phyloP scores from a whole-genome alignment of 306 rosid genomes.

The Neltuma alba region DNA sequence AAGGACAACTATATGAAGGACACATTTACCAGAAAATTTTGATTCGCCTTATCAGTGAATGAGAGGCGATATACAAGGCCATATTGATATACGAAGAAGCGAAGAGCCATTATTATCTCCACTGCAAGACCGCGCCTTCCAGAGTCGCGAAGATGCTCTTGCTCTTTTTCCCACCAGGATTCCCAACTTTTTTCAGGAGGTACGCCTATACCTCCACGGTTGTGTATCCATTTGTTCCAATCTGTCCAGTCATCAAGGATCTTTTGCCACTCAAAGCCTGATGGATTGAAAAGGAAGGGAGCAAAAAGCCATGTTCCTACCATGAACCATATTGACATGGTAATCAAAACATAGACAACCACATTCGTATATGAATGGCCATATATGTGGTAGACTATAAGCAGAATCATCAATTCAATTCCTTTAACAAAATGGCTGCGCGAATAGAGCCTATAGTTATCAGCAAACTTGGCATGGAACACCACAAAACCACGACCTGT shows the following conservation, averaged over 20 bases:
- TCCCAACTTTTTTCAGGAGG: constrained; percentile 88
- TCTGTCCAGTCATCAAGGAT: constrained; percentile 95
- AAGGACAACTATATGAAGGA: constrained; percentile 15
- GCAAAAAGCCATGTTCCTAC: constrained; percentile 98
- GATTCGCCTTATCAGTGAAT: constrained; percentile 49
- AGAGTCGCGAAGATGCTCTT: constrained; percentile 71
- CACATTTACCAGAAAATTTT: constrained; percentile 66
- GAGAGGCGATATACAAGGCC: constrained; percentile 92
- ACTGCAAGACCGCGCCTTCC: constrained; percentile 67
- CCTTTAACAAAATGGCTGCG: constrained; percentile 98
- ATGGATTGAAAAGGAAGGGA: constrained; percentile 96
- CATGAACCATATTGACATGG: constrained; percentile 93
- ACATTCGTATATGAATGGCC: constrained; percentile 70
- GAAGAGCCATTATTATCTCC: constrained; percentile 87
- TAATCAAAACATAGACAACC: constrained; percentile 71
- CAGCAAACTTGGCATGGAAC: constrained; percentile 96
- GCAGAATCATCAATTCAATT: constrained; percentile 90
- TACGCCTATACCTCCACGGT: constrained; percentile 91
- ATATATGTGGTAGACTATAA: constrained; percentile 81
- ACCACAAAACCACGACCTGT: constrained; percentile 97
- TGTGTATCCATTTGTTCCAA: constrained; percentile 96
- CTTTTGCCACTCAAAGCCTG: constrained; percentile 99
- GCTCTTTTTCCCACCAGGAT: constrained; percentile 98
- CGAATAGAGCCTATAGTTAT: constrained; percentile 88
- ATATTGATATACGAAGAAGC: constrained; percentile 85